Conservation (phyloP, 768 basidiomycete genomes). For the Daedalea quercina region DNA sequence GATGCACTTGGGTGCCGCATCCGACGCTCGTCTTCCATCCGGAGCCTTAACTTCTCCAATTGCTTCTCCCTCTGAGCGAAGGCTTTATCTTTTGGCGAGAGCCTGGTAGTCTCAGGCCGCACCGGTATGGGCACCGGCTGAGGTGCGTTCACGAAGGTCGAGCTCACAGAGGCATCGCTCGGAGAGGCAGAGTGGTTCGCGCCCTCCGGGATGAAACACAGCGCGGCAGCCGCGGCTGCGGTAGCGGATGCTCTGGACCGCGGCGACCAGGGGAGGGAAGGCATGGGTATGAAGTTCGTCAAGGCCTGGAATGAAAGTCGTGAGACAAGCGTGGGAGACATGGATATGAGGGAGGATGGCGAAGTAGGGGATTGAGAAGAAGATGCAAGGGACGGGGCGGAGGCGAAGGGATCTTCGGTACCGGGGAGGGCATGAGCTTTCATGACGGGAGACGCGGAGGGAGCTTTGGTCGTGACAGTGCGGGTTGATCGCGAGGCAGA, state of each 20-base stretch:
- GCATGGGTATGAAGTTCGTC: slow-evolving; percentile 49
- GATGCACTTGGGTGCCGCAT: not conserved
- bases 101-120: slow-evolving; percentile 1
- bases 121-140: not conserved
- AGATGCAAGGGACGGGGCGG: slow-evolving; percentile 12
- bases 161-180: slow-evolving; percentile 2
- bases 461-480: slow-evolving; percentile 9
- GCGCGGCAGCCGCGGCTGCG: slow-evolving; percentile 9
- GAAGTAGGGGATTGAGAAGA: slow-evolving; percentile 25
- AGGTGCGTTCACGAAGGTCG: slow-evolving; percentile 9
- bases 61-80: slow-evolving; percentile 64
- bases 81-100: slow-evolving; percentile 19
- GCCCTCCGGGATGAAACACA: slow-evolving; percentile 14
- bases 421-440: slow-evolving; percentile 29
- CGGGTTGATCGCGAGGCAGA: slow-evolving; percentile 8
- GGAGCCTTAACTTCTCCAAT: slow-evolving; percentile 51
- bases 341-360: slow-evolving; percentile 38
- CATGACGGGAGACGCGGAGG: slow-evolving; percentile 27
- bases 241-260: slow-evolving; percentile 9
- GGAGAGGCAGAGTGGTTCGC: slow-evolving; percentile 14
- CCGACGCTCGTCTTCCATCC: slow-evolving; percentile 37
- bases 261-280: slow-evolving; percentile 33
- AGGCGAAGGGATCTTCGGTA: slow-evolving; percentile 1
- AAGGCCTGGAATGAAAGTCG: slow-evolving; percentile 55
- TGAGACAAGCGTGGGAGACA: slow-evolving; percentile 46